Evolutionary conservation across 805 yeast species (phyloP), one percentile per base, ranked within the genome.

Genomic region (Wickerhamiella siamensis): DNA sequence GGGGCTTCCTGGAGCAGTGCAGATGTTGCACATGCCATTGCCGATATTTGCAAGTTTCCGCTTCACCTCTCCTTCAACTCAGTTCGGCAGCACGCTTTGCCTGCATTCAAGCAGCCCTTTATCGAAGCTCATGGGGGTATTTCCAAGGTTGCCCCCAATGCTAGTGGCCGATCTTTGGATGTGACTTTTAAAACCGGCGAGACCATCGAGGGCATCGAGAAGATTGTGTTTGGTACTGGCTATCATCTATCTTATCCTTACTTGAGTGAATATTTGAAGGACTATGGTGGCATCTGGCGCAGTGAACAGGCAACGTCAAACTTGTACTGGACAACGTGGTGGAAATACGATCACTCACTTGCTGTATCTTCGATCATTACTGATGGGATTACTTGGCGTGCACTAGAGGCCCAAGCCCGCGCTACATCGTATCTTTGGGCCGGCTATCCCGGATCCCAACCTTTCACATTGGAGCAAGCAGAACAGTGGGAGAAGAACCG

Each of bases 1-100:
- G 67, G 69, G 3, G 52, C 47, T 12, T 41, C 44, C 10, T 47
- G 44, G 44, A 47, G 50, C 38, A 44, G 38, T 37, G 40, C 45
- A 17, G 50, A 47, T 22, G 42, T 47, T 15, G 47, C 45, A 4
- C 48, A 44, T 24, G 64, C 58, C 10, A 51, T 44, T 20, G 36
- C 38, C 15, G 42, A 46, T 8, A 60, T 54, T 14, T 46, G 45
- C 41, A 45, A 42, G 8, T 39, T 45, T 33, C 54, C 53, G 14
- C 18, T 43, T 18, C 48, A 46, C 40, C 44, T 47, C 24, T 32
- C 49, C 45, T 21, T 45, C 49, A 39, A 50, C 45, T 22, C 45
- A 39, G 42, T 53, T 51, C 43, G 45, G 48, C 46, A 41, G 41
- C 15, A 29, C 27, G 27, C 46, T 10, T 32, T 47, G 17, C 43